Evolutionary conservation across 352 stramenopile genomes (phyloP).

Genomic region (Phytopythium cucurbitacearum): DNA sequence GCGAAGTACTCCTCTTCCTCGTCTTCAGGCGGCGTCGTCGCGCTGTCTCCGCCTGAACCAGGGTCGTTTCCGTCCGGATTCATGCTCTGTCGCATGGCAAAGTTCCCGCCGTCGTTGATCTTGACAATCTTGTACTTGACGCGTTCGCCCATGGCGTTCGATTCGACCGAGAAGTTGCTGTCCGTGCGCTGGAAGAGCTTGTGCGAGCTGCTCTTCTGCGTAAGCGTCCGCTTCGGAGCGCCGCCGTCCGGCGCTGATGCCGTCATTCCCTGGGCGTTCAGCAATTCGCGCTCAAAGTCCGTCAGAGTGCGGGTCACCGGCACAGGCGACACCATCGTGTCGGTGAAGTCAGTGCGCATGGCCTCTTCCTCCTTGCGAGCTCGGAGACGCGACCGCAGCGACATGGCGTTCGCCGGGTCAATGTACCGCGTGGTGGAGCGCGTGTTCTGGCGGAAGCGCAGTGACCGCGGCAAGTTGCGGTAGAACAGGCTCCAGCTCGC

Average conservation of each 20-base stretch:
- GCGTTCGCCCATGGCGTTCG: constrained; percentile 15
- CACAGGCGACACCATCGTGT: constrained; percentile 24
- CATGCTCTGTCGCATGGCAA: constrained; percentile 11
- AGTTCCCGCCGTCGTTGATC: constrained; percentile 57
- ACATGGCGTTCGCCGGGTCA: constrained; percentile 61
- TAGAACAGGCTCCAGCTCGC: constrained; percentile 63
- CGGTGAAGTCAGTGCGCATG: constrained; percentile 22
- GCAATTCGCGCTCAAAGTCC: constrained; percentile 57
- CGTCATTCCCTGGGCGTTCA: constrained; percentile 6
- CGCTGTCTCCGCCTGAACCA: background rate
- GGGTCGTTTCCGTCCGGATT: background rate
- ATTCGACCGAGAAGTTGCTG: constrained; percentile 64
- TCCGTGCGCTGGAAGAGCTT: constrained; percentile 31
- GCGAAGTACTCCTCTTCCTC: constrained; percentile 42
- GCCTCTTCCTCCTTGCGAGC: constrained; percentile 49
- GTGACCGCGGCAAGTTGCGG: constrained; percentile 52
- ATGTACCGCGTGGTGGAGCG: constrained; percentile 76
- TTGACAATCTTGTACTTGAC: constrained; percentile 72
- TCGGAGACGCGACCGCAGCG: constrained; percentile 45
- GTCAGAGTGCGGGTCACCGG: constrained; percentile 21
- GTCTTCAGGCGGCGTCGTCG: background rate
- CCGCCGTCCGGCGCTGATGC: constrained; percentile 10
- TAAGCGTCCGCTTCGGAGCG: constrained; percentile 9
- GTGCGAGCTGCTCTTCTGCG: constrained; percentile 23
- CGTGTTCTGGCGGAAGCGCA: constrained; percentile 76